Evolutionary conservation across 441 rosid genomes (phyloP).

Genomic region (Euphorbia schlechtendalii): DNA sequence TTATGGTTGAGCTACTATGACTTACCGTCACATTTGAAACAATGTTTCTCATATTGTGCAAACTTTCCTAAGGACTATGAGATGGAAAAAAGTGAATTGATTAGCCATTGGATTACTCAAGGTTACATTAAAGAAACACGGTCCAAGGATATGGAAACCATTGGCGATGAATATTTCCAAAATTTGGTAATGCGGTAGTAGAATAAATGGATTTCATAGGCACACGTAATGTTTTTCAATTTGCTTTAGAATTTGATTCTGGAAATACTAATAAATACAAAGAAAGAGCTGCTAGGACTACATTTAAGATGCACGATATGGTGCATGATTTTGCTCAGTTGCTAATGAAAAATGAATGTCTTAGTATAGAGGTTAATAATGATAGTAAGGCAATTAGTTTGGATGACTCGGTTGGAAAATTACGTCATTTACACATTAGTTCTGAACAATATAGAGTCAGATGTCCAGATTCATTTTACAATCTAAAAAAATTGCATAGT

Average conservation of each 20-base stretch:
- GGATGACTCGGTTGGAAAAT: not conserved
- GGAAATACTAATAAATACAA: no score
- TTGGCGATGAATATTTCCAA: not conserved
- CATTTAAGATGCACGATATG: conserved; percentile 16
- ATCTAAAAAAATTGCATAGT: not conserved
- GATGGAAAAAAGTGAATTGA: no score
- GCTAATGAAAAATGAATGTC: not conserved
- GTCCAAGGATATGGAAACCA: not conserved
- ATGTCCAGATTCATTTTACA: not conserved
- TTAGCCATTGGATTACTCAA: no score
- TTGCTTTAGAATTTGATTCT: no score
- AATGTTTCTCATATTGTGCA: conserved; percentile 10
- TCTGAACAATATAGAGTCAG: no score
- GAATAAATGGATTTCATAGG: no score
- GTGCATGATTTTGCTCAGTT: conserved; percentile 12
- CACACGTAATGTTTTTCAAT: no score
- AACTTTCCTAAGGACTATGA: conserved; percentile 12
- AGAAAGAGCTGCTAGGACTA: no score
- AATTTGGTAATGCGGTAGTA: not conserved
- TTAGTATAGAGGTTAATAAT: not conserved
- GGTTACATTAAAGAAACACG: not conserved
- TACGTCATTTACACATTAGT: not conserved
- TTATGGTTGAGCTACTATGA: conserved; percentile 11
- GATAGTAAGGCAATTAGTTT: not conserved
- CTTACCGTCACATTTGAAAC: not conserved